These are phyloP conservation scores for Candida schatavii DNA, from an alignment of 805 yeast genomes.

Conservation along the genomic window DNA sequence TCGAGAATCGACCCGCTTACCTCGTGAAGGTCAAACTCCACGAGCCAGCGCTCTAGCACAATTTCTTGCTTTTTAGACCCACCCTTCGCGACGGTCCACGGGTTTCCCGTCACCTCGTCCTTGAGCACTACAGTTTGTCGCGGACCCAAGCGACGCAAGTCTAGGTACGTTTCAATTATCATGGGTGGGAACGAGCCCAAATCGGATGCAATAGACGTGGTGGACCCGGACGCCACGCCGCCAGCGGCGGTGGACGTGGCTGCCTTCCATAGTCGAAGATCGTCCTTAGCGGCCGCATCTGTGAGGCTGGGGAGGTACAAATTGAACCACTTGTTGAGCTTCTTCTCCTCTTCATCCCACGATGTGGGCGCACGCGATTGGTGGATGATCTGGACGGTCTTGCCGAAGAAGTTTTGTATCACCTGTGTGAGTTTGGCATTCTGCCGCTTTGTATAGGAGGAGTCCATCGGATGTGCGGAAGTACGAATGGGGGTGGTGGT, in stretches of 20 bases:
- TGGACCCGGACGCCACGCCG: constrained; percentile 4
- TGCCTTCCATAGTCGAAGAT: constrained; percentile 59
- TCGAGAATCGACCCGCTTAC: constrained; percentile 34
- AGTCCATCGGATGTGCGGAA: background rate
- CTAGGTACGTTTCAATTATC: constrained; percentile 80
- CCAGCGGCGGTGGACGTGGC: too few species aligned
- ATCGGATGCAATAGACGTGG: constrained; percentile 24
- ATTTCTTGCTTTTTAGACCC: constrained; percentile 72
- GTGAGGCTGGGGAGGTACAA: constrained; percentile 38
- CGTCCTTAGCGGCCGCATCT: constrained; percentile 45
- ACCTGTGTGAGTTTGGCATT: constrained; percentile 40
- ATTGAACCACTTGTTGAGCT: constrained; percentile 63
- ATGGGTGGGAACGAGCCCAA: constrained; percentile 63
- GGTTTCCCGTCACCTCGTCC: constrained; percentile 51
- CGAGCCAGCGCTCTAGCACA: constrained; percentile 92
- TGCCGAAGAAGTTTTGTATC: constrained; percentile 61
- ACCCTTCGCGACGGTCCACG: constrained; percentile 54
- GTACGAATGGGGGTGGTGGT: background rate
- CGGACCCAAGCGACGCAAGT: constrained; percentile 54
- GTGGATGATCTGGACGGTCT: constrained; percentile 56
- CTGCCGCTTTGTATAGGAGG: constrained; percentile 15
- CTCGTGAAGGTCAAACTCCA: constrained; percentile 64
- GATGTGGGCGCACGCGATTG: constrained; percentile 38
- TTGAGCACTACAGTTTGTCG: constrained; percentile 58
- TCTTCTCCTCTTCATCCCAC: constrained; percentile 16